phyloP scores from a whole-genome alignment of 176 grass and related monocot genomes.

The Cocos nucifera region DNA sequence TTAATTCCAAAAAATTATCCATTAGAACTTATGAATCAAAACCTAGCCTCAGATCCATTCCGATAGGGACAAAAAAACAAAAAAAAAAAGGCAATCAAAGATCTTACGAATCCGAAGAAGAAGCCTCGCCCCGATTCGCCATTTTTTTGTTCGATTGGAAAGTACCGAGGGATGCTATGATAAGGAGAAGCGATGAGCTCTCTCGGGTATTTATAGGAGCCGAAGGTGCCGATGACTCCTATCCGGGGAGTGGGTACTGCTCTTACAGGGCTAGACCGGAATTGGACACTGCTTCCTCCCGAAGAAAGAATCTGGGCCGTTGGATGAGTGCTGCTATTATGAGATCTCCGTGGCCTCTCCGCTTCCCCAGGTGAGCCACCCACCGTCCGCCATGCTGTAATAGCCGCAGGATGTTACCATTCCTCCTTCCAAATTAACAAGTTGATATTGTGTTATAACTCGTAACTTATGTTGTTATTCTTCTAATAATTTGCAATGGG shows the following conservation, averaged over 20 bases:
- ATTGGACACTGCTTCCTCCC: conserved; percentile 17
- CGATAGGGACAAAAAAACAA: neutral
- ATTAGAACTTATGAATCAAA: neutral
- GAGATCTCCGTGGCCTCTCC: no score
- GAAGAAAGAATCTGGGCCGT: conserved; percentile 19
- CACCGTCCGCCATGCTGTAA: no score
- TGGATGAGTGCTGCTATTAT: no score
- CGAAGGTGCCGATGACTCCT: no score
- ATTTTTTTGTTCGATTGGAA: neutral
- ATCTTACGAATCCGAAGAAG: conserved; percentile 33
- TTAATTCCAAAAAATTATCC: neutral
- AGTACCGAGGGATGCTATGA: neutral
- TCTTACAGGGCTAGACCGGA: neutral
- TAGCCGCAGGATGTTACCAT: no score
- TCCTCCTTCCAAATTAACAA: no score
- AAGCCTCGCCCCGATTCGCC: conserved; percentile 22
- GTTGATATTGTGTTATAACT: no score
- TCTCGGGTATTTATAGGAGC: no score
- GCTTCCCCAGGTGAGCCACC: no score
- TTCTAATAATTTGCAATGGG: no score
- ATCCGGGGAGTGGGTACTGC: no score
- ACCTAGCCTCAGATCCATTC: neutral
- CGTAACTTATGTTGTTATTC: no score
- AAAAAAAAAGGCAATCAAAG: neutral
- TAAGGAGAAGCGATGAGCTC: neutral